These are phyloP conservation scores for Sarocladium strictum DNA, from an alignment of 2,329 filamentous ascomycete genomes.

Conservation along the genomic window DNA sequence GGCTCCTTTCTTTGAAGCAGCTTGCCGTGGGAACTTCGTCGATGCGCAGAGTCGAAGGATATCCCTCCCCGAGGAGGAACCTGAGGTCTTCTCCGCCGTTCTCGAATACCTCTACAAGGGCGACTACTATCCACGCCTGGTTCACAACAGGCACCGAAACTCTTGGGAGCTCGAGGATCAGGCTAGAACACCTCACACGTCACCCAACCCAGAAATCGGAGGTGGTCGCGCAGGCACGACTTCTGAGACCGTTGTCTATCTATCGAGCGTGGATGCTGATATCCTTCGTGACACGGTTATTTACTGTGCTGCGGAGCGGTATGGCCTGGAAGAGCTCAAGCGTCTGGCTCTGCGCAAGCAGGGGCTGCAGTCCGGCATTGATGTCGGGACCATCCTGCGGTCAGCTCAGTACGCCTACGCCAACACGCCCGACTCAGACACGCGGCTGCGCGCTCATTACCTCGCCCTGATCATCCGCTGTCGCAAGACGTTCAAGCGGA, in stretches of 20 bases:
- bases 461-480: constrained; percentile 95
- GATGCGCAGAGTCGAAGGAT: constrained; percentile 72
- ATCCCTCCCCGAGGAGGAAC: constrained; percentile 70
- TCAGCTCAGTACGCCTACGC: constrained; percentile 94
- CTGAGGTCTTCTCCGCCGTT: constrained; percentile 86
- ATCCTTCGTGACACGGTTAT: constrained; percentile 89
- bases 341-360: constrained; percentile 88
- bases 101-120: constrained; percentile 98
- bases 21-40: constrained; percentile 66
- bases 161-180: constrained; percentile 83
- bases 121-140: constrained; percentile 85
- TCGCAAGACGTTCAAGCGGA: constrained; percentile 96
- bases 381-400: constrained; percentile 84
- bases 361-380: constrained; percentile 85
- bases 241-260: constrained; percentile 57
- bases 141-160: constrained; percentile 80
- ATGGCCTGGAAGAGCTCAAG: constrained; percentile 89
- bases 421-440: constrained; percentile 90
- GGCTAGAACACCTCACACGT: constrained; percentile 35
- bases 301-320: constrained; percentile 88
- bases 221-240: constrained; percentile 34
- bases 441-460: constrained; percentile 90
- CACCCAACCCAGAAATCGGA: constrained; percentile 45
- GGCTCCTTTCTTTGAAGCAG: constrained; percentile 76
- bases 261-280: constrained; percentile 66